Evolutionary conservation across 345 rosid genomes (phyloP).

Genomic region (Eucalyptus shirleyi): DNA sequence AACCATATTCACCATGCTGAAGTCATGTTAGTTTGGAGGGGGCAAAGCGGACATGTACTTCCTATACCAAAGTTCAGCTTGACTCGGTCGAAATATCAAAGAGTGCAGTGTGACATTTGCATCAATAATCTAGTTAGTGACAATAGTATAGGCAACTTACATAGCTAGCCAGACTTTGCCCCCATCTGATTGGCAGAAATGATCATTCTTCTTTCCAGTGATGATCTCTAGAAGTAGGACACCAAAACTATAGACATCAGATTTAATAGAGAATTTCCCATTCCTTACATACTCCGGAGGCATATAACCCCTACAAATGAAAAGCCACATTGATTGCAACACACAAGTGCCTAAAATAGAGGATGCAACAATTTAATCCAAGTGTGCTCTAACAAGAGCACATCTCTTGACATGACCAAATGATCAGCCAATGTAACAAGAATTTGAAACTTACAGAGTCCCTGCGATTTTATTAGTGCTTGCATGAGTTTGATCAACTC

Average conservation of each 20-base stretch:
- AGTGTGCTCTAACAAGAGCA: background rate
- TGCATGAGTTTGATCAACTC: background rate
- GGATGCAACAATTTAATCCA: background rate
- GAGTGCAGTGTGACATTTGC: background rate
- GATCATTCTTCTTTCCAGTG: background rate
- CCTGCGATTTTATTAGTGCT: background rate
- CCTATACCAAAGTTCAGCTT: background rate
- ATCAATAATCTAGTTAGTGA: background rate
- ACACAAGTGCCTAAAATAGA: no score
- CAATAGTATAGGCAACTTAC: background rate
- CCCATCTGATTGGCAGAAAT: background rate
- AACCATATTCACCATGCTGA: background rate
- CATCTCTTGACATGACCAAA: background rate
- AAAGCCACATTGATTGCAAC: background rate
- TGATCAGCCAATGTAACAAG: background rate
- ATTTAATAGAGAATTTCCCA: background rate
- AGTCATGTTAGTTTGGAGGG: background rate
- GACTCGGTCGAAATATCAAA: background rate
- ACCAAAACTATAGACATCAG: constrained; percentile 10
- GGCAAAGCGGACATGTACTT: background rate
- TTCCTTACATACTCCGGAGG: background rate
- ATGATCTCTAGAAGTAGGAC: constrained; percentile 1
- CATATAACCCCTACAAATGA: background rate
- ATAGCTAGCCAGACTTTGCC: background rate
- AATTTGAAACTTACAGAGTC: background rate